Percentiles rank a stretch among this genome's conserved stretches.
Conservation (phyloP, 805 yeast genomes). For the Metschnikowia lachancei region DNA sequence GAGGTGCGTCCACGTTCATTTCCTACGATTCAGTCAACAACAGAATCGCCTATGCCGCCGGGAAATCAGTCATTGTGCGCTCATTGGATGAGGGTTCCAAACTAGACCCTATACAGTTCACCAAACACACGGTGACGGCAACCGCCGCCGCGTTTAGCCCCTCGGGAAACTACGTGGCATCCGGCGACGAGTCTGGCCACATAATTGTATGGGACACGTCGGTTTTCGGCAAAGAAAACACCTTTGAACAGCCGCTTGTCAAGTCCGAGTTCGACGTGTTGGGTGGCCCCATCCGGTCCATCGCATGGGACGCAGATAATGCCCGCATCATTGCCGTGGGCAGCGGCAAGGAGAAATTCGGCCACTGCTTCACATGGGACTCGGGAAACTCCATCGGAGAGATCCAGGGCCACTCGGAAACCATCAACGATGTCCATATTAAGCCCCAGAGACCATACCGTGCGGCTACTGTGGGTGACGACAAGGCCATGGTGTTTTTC, state of each 20-base stretch:
- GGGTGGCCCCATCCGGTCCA: conserved; percentile 74
- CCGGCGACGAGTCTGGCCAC: conserved; percentile 88
- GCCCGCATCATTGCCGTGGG: conserved; percentile 91
- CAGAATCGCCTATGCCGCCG: conserved; percentile 76
- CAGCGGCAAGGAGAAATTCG: conserved; percentile 85
- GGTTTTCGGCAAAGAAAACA: conserved; percentile 39
- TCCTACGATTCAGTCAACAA: conserved; percentile 70
- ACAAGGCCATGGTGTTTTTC: conserved; percentile 76
- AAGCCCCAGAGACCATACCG: conserved; percentile 87
- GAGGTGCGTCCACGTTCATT: conserved; percentile 68
- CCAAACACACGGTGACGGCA: conserved; percentile 65
- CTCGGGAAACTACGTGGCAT: conserved; percentile 83
- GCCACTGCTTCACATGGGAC: conserved; percentile 91
- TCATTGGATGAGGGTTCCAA: conserved; percentile 53
- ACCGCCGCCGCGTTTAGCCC: conserved; percentile 88
- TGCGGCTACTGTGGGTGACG: conserved; percentile 91
- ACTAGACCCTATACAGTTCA: conserved; percentile 56
- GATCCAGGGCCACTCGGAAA: conserved; percentile 85
- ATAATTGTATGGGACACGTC: conserved; percentile 81
- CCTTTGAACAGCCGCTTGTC: conserved; percentile 47
- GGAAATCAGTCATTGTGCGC: conserved; percentile 74
- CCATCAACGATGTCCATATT: conserved; percentile 79
- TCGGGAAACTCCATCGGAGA: conserved; percentile 97
- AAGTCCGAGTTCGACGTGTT: conserved; percentile 82
- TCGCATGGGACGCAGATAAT: conserved; percentile 91